These are phyloP conservation scores for Phytophthora vignae DNA, from an alignment of 352 stramenopile species.

Conservation along the genomic window DNA sequence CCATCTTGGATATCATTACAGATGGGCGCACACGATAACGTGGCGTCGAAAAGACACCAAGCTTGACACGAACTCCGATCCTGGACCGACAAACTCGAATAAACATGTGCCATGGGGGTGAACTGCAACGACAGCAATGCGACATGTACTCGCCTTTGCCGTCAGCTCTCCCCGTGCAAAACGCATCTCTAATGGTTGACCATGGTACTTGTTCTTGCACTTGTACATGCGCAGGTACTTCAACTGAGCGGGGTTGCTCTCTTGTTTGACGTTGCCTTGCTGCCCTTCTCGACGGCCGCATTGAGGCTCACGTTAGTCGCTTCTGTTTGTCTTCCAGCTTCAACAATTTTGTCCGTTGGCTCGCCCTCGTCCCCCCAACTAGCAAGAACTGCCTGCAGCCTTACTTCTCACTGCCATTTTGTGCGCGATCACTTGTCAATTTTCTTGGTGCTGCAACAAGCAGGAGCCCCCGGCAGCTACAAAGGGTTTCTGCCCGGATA, in stretches of 20 bases:
- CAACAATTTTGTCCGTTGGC: not conserved
- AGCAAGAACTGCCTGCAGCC: not conserved
- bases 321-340: not conserved
- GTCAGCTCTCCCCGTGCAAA: not conserved
- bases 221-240: not conserved
- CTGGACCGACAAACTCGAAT: not conserved
- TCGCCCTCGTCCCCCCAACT: not conserved
- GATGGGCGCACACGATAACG: slow-evolving; percentile 13
- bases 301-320: not conserved
- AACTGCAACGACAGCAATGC: too few relatives aligned
- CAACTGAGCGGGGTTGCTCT: not conserved
- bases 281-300: not conserved
- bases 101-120: not conserved
- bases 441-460: slow-evolving; percentile 20
- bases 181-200: not conserved
- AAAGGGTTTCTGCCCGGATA: slow-evolving; percentile 14
- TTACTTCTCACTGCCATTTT: too few relatives aligned
- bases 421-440: slow-evolving; percentile 22
- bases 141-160: too few relatives aligned
- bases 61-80: not conserved
- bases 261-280: not conserved
- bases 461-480: slow-evolving; percentile 9
- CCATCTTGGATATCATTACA: too few relatives aligned
- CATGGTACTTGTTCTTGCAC: not conserved
- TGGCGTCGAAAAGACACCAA: slow-evolving; percentile 15